Evolutionary conservation across 164 flowering plant species (phyloP), one percentile per base, ranked within the genome.

Genomic region (Vitis amurensis): DNA sequence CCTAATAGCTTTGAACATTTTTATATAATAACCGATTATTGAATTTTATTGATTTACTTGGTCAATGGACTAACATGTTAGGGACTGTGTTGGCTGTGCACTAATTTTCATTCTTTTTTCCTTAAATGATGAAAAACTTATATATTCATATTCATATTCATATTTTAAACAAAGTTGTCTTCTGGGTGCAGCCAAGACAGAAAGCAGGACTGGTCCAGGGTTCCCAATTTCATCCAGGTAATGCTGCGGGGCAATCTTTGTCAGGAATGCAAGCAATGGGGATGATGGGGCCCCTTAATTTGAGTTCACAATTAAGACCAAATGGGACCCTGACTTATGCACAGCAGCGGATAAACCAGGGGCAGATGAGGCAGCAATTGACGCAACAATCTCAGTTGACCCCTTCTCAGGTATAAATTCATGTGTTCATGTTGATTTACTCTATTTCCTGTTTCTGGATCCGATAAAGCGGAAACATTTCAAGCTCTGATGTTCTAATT

Each of bases 211-310:
- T 91, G 63, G 84, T 85, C 55, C 97, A 88, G 74, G 89, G 89
- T 57, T 74, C 90, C 17, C 97, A 92, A 70, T 88, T 87, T 73
- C 91, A 82, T 71, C 60, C 81, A 0, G 81, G 88, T 29, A 94
- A 82, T 80, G 77, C 87, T 51, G 60, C 89, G 51, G 95, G 85
- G 47, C 97, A 92, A 74, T 58, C 91, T 61, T 76, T 91, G 83
- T 93, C 77, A 67, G 92, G 91, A 74, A 83, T 91, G 81, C 96
- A 90, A 69, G 82, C 88, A 75, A 81, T 92, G 77, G 92, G 92
- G 47, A 81, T 92, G 89, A 80, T 90, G 85, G 82, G 86, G 2
- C 71, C 90, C 5, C 82, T 82, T 44, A 86, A 84, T 77, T 59
- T 87, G 78, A 78, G 47, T 68, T 77, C 93, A 12, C 97, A 87